Evolutionary conservation across 192 early-diverging fungal genomes (phyloP).

Genomic region (Rhizoclosmatium sp.): DNA sequence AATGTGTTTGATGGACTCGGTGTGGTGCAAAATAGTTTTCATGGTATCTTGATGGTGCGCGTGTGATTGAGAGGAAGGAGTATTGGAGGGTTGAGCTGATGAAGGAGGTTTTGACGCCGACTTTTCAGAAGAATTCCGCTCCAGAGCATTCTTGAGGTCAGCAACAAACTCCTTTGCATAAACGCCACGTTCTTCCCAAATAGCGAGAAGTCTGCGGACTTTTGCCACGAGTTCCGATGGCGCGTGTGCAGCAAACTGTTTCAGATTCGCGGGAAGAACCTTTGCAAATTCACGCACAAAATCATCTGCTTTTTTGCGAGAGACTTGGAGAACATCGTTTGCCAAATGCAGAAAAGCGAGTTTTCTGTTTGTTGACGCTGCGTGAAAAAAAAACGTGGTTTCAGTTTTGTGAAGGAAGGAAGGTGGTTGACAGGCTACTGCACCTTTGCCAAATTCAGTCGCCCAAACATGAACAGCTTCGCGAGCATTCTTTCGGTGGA

Average conservation of each 20-base stretch:
- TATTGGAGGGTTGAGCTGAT: neutral
- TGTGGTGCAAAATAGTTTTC: slow-evolving; percentile 26
- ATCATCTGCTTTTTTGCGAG: slow-evolving; percentile 50
- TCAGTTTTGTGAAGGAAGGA: neutral
- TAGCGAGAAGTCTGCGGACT: slow-evolving; percentile 40
- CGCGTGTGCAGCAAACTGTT: slow-evolving; percentile 22
- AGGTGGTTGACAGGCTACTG: neutral
- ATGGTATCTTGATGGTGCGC: slow-evolving; percentile 4
- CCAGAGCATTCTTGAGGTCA: slow-evolving; percentile 19
- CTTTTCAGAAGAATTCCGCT: neutral
- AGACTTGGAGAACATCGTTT: slow-evolving; percentile 57
- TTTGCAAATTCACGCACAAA: slow-evolving; percentile 46
- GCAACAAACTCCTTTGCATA: slow-evolving; percentile 35
- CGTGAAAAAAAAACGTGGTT: too few species aligned
- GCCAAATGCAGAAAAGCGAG: slow-evolving; percentile 51
- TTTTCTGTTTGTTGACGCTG: slow-evolving; percentile 32
- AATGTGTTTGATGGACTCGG: slow-evolving; percentile 29
- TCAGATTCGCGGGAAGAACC: slow-evolving; percentile 45
- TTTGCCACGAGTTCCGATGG: slow-evolving; percentile 12
- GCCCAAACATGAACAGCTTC: slow-evolving; percentile 48
- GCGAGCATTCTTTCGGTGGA: slow-evolving; percentile 50
- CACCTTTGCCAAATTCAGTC: slow-evolving; percentile 47
- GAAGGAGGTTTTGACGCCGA: neutral
- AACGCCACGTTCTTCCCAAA: slow-evolving; percentile 46
- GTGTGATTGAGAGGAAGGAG: too few species aligned